Base-by-base conservation (phyloP, 2,329 filamentous ascomycete species). In the Elsinoe necatrix region DNA sequence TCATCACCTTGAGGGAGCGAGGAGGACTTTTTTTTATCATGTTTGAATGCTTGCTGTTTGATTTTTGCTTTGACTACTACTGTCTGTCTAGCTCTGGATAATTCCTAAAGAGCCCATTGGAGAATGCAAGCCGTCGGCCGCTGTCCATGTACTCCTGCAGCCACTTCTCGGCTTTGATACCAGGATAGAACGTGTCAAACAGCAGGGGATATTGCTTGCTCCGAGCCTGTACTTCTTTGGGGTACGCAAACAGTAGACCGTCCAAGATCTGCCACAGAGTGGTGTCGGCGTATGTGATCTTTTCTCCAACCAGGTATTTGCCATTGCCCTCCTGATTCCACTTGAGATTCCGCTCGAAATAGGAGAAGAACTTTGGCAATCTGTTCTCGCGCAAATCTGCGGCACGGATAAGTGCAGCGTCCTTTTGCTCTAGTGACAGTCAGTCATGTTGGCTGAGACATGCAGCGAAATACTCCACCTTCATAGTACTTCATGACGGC, bases 81-180 rank as follows among this genome's bases (percentile, higher is more conserved):
- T 76, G 70, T 58, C 74, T 67, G 59, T 91, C 87, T 52, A 92
- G 69, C 72, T 91, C 87, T 1, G 82, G 77, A 65, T 92, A 91
- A 64, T 87, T 74, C 34, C 87, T 77, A 67, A 82, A 92, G 42
- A 92, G 78, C 1, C 87, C 86, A 60, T 77, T 70, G 0, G 74
- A 72, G 66, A 88, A 92, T 54, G 76, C 69, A 65, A 78, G 66
- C 39, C 86, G 75, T 60, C 83, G 77, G 2, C 81, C 76, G 68
- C 86, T 90, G 18, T 70, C 76, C 54, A 92, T 69, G 66, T 92
- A 92, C 42, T 74, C 78, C 71, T 83, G 84, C 63, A 92, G 77
- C 39, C 77, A 82, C 16, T 80, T 80, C 34, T 82, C 73, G 57
- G 78, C 75, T 70, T 82, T 80, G 14, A 91, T 78, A 1, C 77